Conservation (phyloP, 2,329 filamentous ascomycete species). For the Dactylonectria estremocensis region DNA sequence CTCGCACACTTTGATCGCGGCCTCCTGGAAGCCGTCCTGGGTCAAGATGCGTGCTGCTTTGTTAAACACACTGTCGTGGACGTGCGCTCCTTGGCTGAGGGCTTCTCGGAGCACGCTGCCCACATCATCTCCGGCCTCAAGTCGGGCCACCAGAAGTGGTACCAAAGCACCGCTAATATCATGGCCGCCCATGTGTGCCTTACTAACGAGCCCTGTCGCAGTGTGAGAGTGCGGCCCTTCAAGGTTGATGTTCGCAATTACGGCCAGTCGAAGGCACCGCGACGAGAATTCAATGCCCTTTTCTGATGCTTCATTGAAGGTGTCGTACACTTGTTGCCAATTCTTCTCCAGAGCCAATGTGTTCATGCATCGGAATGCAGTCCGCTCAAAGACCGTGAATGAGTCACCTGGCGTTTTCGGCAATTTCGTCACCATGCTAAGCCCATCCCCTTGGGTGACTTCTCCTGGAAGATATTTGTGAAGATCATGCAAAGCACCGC, state of each 20-base stretch:
- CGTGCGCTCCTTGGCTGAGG: slow-evolving; percentile 46
- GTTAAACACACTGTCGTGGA: slow-evolving; percentile 57
- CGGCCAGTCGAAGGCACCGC: slow-evolving; percentile 64
- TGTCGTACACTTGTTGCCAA: slow-evolving; percentile 52
- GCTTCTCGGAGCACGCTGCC: slow-evolving; percentile 48
- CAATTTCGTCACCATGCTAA: slow-evolving; percentile 27
- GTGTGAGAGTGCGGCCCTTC: slow-evolving; percentile 47
- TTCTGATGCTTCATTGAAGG: slow-evolving; percentile 54
- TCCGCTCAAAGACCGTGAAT: slow-evolving; percentile 40
- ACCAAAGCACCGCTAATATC: slow-evolving; percentile 60
- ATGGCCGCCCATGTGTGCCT: slow-evolving; percentile 57
- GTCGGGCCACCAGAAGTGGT: slow-evolving; percentile 56
- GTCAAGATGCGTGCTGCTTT: slow-evolving; percentile 53
- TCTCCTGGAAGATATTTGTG: slow-evolving; percentile 42
- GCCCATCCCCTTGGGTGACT: slow-evolving; percentile 11
- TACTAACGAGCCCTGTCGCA: slow-evolving; percentile 58
- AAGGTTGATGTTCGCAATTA: slow-evolving; percentile 59
- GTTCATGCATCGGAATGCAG: slow-evolving; percentile 56
- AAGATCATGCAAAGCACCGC: slow-evolving; percentile 39
- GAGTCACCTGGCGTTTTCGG: slow-evolving; percentile 42
- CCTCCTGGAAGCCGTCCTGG: slow-evolving; percentile 48
- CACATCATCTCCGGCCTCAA: slow-evolving; percentile 53
- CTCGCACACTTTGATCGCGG: slow-evolving; percentile 53
- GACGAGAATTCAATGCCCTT: slow-evolving; percentile 54
- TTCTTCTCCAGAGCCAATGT: slow-evolving; percentile 53